These are phyloP conservation scores for Sanghuangporus sanghuang DNA, from an alignment of 1,284 basidiomycete species.

Conservation along the genomic window DNA sequence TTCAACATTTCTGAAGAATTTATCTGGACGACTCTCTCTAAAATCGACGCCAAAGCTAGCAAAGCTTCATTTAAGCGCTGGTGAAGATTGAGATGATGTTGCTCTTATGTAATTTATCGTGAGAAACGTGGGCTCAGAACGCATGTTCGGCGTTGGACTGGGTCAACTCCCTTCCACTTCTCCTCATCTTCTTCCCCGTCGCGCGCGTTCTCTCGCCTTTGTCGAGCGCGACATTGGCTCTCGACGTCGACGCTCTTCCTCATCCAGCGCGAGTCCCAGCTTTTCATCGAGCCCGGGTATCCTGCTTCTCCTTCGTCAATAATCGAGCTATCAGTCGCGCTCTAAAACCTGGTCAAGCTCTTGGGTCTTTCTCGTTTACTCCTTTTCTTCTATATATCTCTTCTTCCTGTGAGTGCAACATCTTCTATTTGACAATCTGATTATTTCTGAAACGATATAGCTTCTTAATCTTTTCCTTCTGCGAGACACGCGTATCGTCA, in stretches of 20 bases:
- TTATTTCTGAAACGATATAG: neutral
- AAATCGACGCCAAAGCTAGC: neutral
- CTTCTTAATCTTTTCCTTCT: constrained; percentile 2
- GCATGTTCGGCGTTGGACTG: constrained; percentile 3
- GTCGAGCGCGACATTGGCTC: constrained; percentile 10
- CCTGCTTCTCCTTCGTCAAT: constrained; percentile 3
- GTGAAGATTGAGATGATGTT: neutral
- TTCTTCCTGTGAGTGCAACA: neutral
- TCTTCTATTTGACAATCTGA: neutral
- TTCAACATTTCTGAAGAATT: neutral
- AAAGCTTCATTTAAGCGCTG: neutral
- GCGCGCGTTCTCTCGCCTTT: neutral
- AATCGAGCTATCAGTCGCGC: neutral
- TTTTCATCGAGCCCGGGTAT: constrained; percentile 15
- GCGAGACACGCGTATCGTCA: constrained; percentile 7
- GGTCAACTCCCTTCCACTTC: constrained; percentile 3
- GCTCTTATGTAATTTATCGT: neutral
- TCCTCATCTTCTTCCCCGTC: constrained; percentile 11
- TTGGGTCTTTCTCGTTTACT: constrained; percentile 12
- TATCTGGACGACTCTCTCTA: neutral
- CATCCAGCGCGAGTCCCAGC: constrained; percentile 6
- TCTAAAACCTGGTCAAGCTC: neutral
- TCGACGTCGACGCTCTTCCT: constrained; percentile 9
- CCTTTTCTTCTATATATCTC: constrained; percentile 2
- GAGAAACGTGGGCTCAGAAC: neutral